Base-by-base conservation (phyloP, 2,329 filamentous ascomycete genomes). In the Aquanectria penicillioides region DNA sequence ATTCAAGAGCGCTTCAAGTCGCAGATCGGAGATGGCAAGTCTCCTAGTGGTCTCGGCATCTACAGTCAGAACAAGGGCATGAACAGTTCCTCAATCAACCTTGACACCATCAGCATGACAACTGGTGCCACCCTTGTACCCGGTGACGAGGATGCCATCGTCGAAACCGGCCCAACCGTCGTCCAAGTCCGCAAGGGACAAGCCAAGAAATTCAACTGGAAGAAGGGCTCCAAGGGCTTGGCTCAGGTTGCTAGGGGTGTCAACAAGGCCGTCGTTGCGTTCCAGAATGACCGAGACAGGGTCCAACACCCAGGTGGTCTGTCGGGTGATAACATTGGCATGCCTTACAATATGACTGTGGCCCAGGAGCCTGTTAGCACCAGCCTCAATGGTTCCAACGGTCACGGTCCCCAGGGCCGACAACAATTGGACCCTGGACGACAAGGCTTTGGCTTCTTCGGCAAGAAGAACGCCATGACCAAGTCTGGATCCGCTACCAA, bases 131-230 rank as follows among this genome's bases (percentile, higher is more conserved):
- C 88, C 0, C 73, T 88, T 67, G 80, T 89, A 48, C 81, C 83
- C 18, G 81, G 84, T 9, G 86, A 88, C 15, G 90, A 91, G 40
- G 93, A 95, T 34, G 83, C 82, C 0, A 82, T 87, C 54, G 75
- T 87, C n/a, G 85, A 87, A 62, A 83, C 88, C 23, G 91, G 92
- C 2, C 94, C 95, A n/a, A 95, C 97, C 60, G 91, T 98, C 28
- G 91, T 98, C 60, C 96, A 95, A 69, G 96, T 98, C 62, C 89
- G 93, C 69, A 98, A 97, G 79, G 93, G 91, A 25, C 93, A 97
- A 73, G 88, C 90, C 51, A 97, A 93, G 80, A 98, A 97, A 75
- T 97, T 97, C 79, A 97, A 97, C 79, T 98, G 95, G 94, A 97
- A 97, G 84, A 97, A 96, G 81, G 93, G 93, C 33, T 92, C 92